Evolutionary conservation across 805 yeast species (phyloP), one percentile per base, ranked within the genome.

Genomic region (Metschnikowia cubensis): DNA sequence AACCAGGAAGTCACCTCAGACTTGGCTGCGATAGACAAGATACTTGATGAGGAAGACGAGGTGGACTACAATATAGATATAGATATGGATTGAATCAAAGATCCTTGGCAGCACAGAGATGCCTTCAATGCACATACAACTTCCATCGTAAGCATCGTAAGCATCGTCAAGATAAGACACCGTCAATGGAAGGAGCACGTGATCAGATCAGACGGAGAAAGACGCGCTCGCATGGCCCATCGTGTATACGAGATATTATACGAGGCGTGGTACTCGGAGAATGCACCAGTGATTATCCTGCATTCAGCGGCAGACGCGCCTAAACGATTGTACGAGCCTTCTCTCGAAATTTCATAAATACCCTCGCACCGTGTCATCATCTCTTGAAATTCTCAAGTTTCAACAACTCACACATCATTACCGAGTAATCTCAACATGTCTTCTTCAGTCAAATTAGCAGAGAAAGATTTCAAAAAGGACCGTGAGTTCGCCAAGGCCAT

Each of bases 401-500:
- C 58, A 56, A 52, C 59, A 56, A 53, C 57, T 51, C 37, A 32
- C 38, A 40, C 47, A 41, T 31, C 17, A 41, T 25, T 11, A 17
- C 38, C 35, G 22, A 50, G 31, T 39, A 38, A 42, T 45, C 36
- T 36, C 52, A 51, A 42, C 53, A 53, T 55, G 57, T 48, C 59
- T 22, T 48, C 59, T 22, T 14, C 53, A n/a, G 49, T 65, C 55
- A 52, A 65, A 59, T 66, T 73, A 60, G 73, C 75, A 39, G 65
- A 71, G 45, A 84, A 82, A 69, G 73, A 84, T 55, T 81, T 71
- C 66, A 72, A 71, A 46, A 71, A 74, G 58, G 94, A 86, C 69
- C 74, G 80, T 58, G 78, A 83, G 47, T 92, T 92, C 69, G 87
- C 97, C 59, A 76, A 83, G 60, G 88, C 92, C 35, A 71, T 92